A percentile compares a stretch with the other conserved stretches of the same genome.
phyloP scores from a whole-genome alignment of 768 basidiomycete species.

The Lentinula detonsa region DNA sequence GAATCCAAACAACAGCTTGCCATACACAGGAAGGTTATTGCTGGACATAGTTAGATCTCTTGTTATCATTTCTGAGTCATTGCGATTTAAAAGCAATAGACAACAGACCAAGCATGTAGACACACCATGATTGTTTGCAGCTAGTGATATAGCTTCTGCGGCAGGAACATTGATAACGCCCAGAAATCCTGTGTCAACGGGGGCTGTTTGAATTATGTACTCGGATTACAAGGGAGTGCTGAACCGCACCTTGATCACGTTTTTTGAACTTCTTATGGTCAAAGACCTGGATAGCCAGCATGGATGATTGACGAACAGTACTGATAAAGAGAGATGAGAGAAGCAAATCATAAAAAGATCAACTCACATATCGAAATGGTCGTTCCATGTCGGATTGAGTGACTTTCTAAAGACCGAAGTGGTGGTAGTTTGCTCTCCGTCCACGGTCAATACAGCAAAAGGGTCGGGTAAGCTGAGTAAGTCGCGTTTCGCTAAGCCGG shows the following conservation, averaged over 20 bases:
- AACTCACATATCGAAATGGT: constrained; percentile 82
- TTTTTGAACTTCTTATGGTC: constrained; percentile 87
- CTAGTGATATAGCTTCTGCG: constrained; percentile 45
- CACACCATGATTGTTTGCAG: constrained; percentile 40
- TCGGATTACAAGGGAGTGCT: constrained; percentile 29
- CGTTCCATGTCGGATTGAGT: constrained; percentile 75
- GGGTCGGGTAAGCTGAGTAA: constrained; percentile 81
- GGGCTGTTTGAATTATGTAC: constrained; percentile 17
- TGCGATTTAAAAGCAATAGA: constrained; percentile 9
- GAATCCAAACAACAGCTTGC: constrained; percentile 69
- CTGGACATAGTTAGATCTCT: constrained; percentile 69
- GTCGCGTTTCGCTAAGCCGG: constrained; percentile 69
- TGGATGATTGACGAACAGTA: constrained; percentile 65
- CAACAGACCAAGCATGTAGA: constrained; percentile 12
- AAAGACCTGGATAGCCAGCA: constrained; percentile 81
- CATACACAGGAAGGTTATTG: constrained; percentile 75
- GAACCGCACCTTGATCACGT: constrained; percentile 64
- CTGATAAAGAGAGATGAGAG: constrained; percentile 25
- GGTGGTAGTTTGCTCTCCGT: constrained; percentile 76
- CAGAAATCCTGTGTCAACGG: constrained; percentile 47
- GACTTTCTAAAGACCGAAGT: constrained; percentile 67
- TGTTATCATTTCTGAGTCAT: constrained; percentile 55
- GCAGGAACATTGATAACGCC: constrained; percentile 53
- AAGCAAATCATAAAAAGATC: neutral
- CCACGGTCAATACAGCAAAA: constrained; percentile 83